Base-by-base conservation (phyloP, 208 protist genomes). In the Leishmania guyanensis region DNA sequence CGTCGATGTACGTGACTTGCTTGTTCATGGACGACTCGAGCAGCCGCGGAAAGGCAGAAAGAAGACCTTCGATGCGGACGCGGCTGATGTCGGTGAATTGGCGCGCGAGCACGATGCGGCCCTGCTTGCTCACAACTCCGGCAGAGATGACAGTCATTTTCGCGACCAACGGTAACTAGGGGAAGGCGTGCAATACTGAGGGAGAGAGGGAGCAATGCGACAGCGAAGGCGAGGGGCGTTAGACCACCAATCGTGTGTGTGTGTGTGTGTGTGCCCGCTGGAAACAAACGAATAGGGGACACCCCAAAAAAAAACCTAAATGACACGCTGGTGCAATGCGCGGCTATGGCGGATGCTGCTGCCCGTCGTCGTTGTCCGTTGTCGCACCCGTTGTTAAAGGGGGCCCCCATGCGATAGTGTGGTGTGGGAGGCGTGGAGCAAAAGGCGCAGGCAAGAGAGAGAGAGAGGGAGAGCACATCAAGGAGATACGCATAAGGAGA, bases 1-100 rank as follows among this genome's bases (percentile, higher is more conserved):
- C 99, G 81, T 99, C 98, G 33, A 99, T 96, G 88, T 98, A 99
- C 1, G 98, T 99, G 75, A 99, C 97, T 87, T 99, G 98, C 81
- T 95, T 95, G 48, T 29, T 83, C 69, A 80, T 77, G 6, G 73
- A 90, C 26, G 89, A 87, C 85, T 96, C 92, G 64, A 99, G 92
- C 4, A 99, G 94, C 78, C 99, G 99, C 17, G 99, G 98, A 69
- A 99, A 99, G 50, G 98, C 98, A 33, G 98, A 98, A 33, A 99
- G 90, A 33, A 99, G 92, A 9, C 98, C 98, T 84, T 99, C 98
- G 39, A 99, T 94, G 72, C 98, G 93, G 71, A 98, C 94, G 43
- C 98, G 93, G 36, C 88, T 95, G 81, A 99, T 99, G 54, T 99
- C 98, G 66, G 97, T 95, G 82, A 99, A 99, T 85, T 99, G 98